phyloP scores from a whole-genome alignment of 2,329 filamentous ascomycete genomes.

The Penicillium sp. region DNA sequence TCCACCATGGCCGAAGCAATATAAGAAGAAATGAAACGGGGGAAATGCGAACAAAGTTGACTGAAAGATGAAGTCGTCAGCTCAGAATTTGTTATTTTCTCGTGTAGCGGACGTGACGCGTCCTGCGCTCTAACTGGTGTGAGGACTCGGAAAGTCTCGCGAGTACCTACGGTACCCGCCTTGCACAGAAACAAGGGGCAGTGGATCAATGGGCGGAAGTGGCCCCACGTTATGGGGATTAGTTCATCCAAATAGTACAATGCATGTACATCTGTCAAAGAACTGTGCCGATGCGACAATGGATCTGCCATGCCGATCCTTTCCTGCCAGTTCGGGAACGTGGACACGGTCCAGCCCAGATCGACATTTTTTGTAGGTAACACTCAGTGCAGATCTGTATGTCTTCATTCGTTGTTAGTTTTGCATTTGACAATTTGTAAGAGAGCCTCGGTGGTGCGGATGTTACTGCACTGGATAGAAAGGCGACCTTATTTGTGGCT shows the following conservation, averaged over 20 bases:
- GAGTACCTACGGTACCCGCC: slow-evolving; percentile 7
- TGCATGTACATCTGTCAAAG: not conserved
- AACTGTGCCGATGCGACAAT: not conserved
- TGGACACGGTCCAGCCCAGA: slow-evolving; percentile 8
- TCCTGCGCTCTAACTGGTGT: not conserved
- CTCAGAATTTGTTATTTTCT: not conserved
- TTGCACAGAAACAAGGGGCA: slow-evolving; percentile 4
- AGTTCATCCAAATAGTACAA: not conserved
- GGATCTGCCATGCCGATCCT: slow-evolving; percentile 6
- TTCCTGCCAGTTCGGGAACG: slow-evolving; percentile 4
- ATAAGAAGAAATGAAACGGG: not conserved
- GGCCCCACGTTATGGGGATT: slow-evolving; percentile 8
- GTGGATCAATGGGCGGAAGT: slow-evolving; percentile 4
- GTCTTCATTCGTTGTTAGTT: not conserved
- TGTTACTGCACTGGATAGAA: not conserved
- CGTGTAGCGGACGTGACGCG: slow-evolving; percentile 1
- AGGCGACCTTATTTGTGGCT: not conserved
- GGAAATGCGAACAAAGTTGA: not conserved
- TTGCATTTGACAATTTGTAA: not conserved
- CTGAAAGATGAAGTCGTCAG: not conserved
- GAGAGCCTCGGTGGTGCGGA: not conserved
- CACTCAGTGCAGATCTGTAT: not conserved
- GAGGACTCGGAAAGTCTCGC: slow-evolving; percentile 1
- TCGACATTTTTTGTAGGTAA: slow-evolving; percentile 3
- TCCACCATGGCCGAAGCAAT: slow-evolving; percentile 12